phyloP scores from a whole-genome alignment of 441 rosid genomes.

The Brassica balearica region DNA sequence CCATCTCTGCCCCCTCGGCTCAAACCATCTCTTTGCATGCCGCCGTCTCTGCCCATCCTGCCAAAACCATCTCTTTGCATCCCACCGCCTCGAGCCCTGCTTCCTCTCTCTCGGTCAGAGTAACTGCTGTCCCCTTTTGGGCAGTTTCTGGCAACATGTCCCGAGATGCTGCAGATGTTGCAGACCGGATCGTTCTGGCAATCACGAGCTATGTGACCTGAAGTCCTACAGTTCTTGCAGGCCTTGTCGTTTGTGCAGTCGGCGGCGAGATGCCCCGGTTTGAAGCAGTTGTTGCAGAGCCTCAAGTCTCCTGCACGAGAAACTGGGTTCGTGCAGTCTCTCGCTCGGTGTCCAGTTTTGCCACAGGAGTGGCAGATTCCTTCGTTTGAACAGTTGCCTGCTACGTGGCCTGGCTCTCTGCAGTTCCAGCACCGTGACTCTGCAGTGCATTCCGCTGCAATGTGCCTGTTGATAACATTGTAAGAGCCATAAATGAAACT shows the following conservation, averaged over 20 bases:
- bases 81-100: slow-evolving; percentile 37
- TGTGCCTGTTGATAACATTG: slow-evolving; percentile 35
- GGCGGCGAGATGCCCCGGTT: slow-evolving; percentile 43
- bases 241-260: slow-evolving; percentile 53
- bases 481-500: not conserved
- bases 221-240: slow-evolving; percentile 49
- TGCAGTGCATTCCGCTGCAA: slow-evolving; percentile 53
- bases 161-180: slow-evolving; percentile 49
- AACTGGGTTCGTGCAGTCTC: slow-evolving; percentile 45
- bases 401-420: slow-evolving; percentile 49
- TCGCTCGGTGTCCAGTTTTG: slow-evolving; percentile 46
- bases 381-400: slow-evolving; percentile 47
- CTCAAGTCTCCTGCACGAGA: slow-evolving; percentile 45
- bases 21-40: slow-evolving; percentile 25
- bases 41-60: slow-evolving; percentile 28
- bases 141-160: slow-evolving; percentile 48
- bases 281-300: slow-evolving; percentile 55
- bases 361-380: slow-evolving; percentile 53
- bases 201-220: slow-evolving; percentile 47
- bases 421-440: slow-evolving; percentile 55
- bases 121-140: slow-evolving; percentile 41
- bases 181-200: slow-evolving; percentile 50
- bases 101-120: slow-evolving; percentile 35
- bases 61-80: slow-evolving; percentile 36
- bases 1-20: slow-evolving; percentile 41